Base-by-base conservation (phyloP, 2,329 filamentous ascomycete genomes). In the Colletotrichum spaethianum region DNA sequence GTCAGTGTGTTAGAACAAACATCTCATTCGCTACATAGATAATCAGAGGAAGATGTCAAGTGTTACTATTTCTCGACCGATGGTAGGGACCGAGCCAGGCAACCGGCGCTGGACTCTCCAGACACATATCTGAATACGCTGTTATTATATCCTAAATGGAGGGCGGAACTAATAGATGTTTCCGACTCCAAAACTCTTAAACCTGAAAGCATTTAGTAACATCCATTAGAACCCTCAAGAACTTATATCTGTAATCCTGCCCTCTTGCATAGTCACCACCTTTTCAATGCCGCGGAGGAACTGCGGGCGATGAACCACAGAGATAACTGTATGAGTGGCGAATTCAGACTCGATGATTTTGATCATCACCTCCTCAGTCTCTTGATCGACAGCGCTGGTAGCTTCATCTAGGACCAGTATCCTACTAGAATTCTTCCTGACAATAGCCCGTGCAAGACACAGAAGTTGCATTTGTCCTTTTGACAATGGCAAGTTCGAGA, bases 371-470 rank as follows among this genome's bases (percentile, higher is more conserved):
- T 68, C 70, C 18, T 77, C 75, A 1, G 74, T 74, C 57, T 83
- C 80, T 79, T 86, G 85, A 70, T 88, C 86, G 28, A 74, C 73
- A 8, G 91, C 90, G 59, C 88, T 91, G 0, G 92, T 93, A 1
- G 92, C 92, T 78, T 94, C 92, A 74, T 94, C 92, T 1, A 93
- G 83, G 38, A 93, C 87, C 0, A 93, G 82, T 53, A 93, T 89
- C 3, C 84, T 84, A 0, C 63, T 61, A 0, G 33, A 26, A 8
- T 68, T 7, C 50, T 72, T 66, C 18, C 69, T 66, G 1, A 66
- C 60, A 1, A 73, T 31, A 1, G 72, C 70, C 2, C 79, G 76
- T 0, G 77, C 78, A 4, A 81, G 76, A 26, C 74, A 75, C 8
- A 77, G 56, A 7, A 76, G 73, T 61, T 78, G 77, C 44, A 67